phyloP scores from a whole-genome alignment of 129 eudicot genomes.

The Tanacetum coccineum region DNA sequence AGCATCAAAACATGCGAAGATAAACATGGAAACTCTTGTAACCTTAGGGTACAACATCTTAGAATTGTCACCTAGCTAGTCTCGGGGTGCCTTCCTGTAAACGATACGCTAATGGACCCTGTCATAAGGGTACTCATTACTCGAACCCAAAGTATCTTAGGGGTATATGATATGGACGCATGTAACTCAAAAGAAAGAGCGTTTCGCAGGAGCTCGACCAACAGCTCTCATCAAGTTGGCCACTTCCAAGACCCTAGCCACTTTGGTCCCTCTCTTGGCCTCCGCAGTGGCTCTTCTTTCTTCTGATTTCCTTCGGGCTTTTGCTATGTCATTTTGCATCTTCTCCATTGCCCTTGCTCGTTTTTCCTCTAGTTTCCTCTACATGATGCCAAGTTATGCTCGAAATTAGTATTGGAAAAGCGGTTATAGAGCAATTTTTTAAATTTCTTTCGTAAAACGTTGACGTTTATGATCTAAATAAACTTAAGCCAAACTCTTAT shows the following conservation, averaged over 20 bases:
- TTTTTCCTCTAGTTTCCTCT: constrained; percentile 90
- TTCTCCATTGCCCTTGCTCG: constrained; percentile 85
- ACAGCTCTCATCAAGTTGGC: constrained; percentile 84
- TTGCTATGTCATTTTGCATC: constrained; percentile 90
- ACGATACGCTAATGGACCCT: too few species aligned
- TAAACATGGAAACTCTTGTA: neutral
- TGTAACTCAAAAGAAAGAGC: constrained; percentile 53
- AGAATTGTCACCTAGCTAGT: neutral
- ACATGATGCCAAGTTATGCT: neutral
- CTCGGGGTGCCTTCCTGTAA: neutral
- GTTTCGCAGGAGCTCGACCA: constrained; percentile 76
- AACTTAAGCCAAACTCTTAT: neutral
- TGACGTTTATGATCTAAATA: neutral
- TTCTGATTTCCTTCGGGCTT: constrained; percentile 85
- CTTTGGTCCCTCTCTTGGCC: constrained; percentile 83
- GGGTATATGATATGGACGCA: neutral
- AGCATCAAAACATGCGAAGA: neutral
- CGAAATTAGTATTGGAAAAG: neutral
- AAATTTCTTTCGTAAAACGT: neutral
- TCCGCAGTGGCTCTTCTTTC: constrained; percentile 88
- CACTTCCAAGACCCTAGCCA: constrained; percentile 68
- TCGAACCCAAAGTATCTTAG: neutral
- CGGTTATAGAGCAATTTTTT: neutral
- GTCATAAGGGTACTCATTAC: neutral
- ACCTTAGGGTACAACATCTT: neutral